phyloP scores from a whole-genome alignment of 768 basidiomycete genomes.

The Clathrus columnatus region DNA sequence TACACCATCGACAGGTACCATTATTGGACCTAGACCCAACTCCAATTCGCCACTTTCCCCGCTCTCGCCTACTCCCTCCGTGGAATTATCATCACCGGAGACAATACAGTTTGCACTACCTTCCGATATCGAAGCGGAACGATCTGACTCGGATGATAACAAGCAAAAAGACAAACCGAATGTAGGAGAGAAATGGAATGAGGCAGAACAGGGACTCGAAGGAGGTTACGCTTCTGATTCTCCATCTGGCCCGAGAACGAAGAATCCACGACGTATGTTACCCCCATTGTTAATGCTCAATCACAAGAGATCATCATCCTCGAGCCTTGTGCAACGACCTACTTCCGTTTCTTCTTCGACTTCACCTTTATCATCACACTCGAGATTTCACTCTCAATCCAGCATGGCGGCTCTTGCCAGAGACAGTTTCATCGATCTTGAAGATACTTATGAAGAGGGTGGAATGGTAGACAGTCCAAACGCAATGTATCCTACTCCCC shows the following conservation, averaged over 20 bases:
- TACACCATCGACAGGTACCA: too few species aligned
- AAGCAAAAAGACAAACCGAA: neutral
- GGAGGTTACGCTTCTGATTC: neutral
- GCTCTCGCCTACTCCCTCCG: neutral
- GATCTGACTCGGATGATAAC: neutral
- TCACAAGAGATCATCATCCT: neutral
- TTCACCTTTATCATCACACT: neutral
- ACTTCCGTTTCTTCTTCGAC: neutral
- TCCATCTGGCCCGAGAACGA: neutral
- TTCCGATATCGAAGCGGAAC: neutral
- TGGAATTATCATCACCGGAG: neutral
- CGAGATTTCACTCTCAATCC: neutral
- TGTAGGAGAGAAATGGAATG: neutral
- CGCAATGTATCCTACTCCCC: conserved; percentile 8
- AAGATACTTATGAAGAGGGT: neutral
- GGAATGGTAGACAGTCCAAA: neutral
- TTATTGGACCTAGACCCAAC: neutral
- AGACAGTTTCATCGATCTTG: conserved; percentile 8
- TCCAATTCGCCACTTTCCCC: neutral
- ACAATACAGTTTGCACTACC: neutral
- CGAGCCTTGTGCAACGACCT: neutral
- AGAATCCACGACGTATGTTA: neutral
- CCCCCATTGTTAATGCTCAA: neutral
- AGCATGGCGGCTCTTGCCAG: neutral
- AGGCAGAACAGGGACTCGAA: neutral